These are phyloP conservation scores for Globisporangium camurandrum DNA, from an alignment of 352 stramenopile genomes.

Conservation along the genomic window DNA sequence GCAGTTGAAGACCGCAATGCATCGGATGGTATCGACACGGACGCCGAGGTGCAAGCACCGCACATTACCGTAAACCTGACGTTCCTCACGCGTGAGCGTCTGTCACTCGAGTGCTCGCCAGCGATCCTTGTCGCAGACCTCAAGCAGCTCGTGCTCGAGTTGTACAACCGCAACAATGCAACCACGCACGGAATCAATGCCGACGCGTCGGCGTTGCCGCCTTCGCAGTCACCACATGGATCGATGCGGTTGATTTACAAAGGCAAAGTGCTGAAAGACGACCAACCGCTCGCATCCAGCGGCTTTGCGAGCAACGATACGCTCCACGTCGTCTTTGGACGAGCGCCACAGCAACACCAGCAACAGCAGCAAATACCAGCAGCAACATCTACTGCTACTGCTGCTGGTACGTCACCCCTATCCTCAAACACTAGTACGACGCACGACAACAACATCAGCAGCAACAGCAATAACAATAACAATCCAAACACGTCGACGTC, in stretches of 20 bases:
- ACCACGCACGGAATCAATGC: background rate
- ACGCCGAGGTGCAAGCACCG: too few relatives aligned
- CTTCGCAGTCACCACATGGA: background rate
- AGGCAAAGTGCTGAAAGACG: constrained; percentile 39
- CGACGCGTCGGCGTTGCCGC: background rate
- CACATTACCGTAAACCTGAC: constrained; percentile 41
- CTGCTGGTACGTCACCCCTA: too few relatives aligned
- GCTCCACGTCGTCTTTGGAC: constrained; percentile 29
- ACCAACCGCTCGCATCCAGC: constrained; percentile 21
- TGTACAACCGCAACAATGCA: constrained; percentile 2
- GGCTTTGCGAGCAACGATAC: constrained; percentile 31
- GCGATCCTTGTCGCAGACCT: constrained; percentile 18
- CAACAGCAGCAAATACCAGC: background rate
- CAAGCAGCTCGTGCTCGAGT: constrained; percentile 17
- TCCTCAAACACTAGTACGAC: too few relatives aligned
- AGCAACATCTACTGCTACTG: background rate
- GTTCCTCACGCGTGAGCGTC: constrained; percentile 28
- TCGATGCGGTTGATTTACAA: constrained; percentile 42
- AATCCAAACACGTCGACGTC: too few relatives aligned
- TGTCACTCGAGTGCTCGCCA: constrained; percentile 16
- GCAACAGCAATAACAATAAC: too few relatives aligned
- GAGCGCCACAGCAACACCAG: constrained; percentile 2
- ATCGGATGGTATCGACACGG: too few relatives aligned
- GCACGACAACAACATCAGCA: too few relatives aligned
- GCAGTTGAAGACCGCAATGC: too few relatives aligned